Conservation (phyloP, 2,329 filamentous ascomycete species). For the Apiospora kogelbergensis region DNA sequence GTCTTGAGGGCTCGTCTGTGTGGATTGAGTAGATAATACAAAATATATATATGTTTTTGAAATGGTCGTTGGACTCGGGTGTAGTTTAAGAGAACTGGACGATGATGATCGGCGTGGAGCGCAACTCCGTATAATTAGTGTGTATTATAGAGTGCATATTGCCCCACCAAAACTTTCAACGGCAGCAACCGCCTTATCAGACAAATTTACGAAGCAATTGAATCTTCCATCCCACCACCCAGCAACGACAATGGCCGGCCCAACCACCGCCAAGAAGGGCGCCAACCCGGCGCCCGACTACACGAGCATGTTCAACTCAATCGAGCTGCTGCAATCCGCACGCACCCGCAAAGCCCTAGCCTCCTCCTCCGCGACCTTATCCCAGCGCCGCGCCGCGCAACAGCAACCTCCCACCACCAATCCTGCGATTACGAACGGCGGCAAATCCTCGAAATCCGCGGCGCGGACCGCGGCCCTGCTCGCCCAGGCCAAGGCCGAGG, state of each 20-base stretch:
- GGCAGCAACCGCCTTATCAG: neutral
- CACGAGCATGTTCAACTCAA: slow-evolving; percentile 30
- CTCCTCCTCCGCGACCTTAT: slow-evolving; percentile 14
- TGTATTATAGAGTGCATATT: neutral
- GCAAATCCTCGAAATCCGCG: neutral
- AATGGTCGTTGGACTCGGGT: neutral
- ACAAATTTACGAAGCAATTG: neutral
- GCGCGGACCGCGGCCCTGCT: neutral
- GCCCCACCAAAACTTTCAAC: neutral
- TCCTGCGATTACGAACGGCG: neutral
- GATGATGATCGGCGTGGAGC: neutral
- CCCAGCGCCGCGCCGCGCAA: slow-evolving; percentile 15
- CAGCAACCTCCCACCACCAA: neutral
- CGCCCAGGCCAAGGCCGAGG: neutral
- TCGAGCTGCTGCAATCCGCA: slow-evolving; percentile 26
- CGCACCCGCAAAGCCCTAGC: slow-evolving; percentile 8
- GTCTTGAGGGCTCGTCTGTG: neutral
- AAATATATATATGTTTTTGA: no score
- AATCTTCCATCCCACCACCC: neutral
- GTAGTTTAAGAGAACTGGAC: neutral
- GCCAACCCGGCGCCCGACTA: slow-evolving; percentile 32
- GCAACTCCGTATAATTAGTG: neutral
- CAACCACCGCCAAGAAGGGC: slow-evolving; percentile 11
- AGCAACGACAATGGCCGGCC: neutral
- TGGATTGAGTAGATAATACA: neutral